phyloP scores from a whole-genome alignment of 441 rosid species.

The Hura crepitans region DNA sequence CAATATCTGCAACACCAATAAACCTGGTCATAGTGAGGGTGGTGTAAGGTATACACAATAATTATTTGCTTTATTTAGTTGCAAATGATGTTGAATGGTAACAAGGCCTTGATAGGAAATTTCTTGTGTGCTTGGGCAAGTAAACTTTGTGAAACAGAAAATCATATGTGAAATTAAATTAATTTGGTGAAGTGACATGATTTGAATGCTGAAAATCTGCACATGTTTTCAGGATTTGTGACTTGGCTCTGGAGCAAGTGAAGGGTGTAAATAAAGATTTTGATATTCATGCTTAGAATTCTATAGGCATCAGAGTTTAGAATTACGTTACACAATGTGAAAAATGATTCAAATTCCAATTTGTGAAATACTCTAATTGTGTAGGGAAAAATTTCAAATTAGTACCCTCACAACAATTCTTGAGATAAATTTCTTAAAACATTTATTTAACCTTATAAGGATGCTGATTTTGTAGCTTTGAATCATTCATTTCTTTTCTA shows the following conservation, averaged over 20 bases:
- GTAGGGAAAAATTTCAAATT: background rate
- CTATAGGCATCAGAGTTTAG: background rate
- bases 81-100: background rate
- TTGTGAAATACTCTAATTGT: background rate
- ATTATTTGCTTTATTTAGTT: background rate
- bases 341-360: background rate
- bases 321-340: background rate
- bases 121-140: background rate
- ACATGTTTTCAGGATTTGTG: background rate
- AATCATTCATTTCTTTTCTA: background rate
- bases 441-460: background rate
- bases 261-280: background rate
- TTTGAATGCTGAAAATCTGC: background rate
- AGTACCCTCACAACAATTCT: background rate
- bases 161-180: background rate
- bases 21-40: constrained; percentile 90
- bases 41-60: constrained; percentile 68
- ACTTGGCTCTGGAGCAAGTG: background rate
- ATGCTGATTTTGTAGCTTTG: background rate
- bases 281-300: background rate
- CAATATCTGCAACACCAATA: constrained; percentile 92
- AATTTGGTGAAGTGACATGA: background rate
- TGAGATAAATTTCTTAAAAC: background rate
- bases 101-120: background rate
- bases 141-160: background rate